Evolutionary conservation across 202 grass and related monocot species (phyloP), one percentile per base, ranked within the genome.

Genomic region (Hordeum pubiflorum): DNA sequence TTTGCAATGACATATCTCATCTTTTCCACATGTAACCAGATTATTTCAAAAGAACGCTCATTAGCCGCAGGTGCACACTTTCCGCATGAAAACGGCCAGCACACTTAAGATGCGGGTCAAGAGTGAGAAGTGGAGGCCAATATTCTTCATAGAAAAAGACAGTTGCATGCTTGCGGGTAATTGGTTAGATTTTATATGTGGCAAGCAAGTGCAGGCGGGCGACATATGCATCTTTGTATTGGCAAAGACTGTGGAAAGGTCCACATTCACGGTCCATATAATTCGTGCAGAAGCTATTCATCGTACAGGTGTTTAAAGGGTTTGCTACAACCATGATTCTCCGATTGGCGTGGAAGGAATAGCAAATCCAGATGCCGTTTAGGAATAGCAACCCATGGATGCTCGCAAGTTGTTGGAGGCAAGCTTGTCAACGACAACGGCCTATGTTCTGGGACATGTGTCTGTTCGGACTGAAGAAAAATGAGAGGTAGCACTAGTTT

Each of bases 151-250:
- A 4, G 55, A 67, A 60, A 69, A 18, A 52, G 57, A 58, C 10
- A 12, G 7, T 37, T 18, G 46, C 81, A 20, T 29, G 22, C 58
- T 86, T 69, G 43, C 6, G 14, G 74, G 64, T 15, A 23, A 63
- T 39, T 94, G 89, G 85, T 63, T 60, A 80, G 15, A 77, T 1
- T 94, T 92, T 71, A 76, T 72, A 40, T 52, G 46, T 18, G 15
- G 17, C 6, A 52, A 52, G 5, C 62, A 65, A 70, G 36, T 92
- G 79, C 43, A 88, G 55, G 54, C 72, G 39, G 83, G 81, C 48
- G n/a, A 22, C 54, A 57, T 57, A 21, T 57, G n/a, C 20, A 22
- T 57, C 54, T 46, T 46, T 46, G 43, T 46, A 46, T 13, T n/a
- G n/a, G n/a, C 7, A 22, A 57, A 22, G 54, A n/a, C 6, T 9